Conservation (phyloP, 352 stramenopile species). For the Pythium rhizo-oryzae region DNA sequence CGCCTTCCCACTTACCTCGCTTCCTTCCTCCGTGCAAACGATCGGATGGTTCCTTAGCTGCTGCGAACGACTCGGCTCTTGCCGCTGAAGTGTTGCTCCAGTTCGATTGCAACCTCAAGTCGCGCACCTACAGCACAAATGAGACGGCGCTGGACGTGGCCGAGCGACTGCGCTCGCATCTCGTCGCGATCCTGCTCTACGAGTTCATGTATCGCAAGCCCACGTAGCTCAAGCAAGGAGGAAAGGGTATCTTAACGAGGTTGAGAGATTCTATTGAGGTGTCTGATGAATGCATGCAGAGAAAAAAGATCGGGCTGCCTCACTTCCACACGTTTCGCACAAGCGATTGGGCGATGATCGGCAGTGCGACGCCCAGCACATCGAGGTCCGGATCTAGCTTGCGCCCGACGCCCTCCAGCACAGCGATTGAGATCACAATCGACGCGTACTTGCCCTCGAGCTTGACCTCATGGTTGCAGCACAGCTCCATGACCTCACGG, state of each 20-base stretch:
- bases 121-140: slow-evolving; percentile 61
- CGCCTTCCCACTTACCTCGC: background rate
- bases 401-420: slow-evolving; percentile 92
- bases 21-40: background rate
- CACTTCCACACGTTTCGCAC: slow-evolving; percentile 68
- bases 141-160: slow-evolving; percentile 82
- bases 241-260: background rate
- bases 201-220: slow-evolving; percentile 64
- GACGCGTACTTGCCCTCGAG: slow-evolving; percentile 95
- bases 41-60: slow-evolving; percentile 36
- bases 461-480: slow-evolving; percentile 92
- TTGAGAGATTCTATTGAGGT: slow-evolving; percentile 2
- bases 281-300: background rate
- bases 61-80: slow-evolving; percentile 64
- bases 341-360: slow-evolving; percentile 93
- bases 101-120: slow-evolving; percentile 63
- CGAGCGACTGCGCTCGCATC: slow-evolving; percentile 67
- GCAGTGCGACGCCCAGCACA: slow-evolving; percentile 87
- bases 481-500: slow-evolving; percentile 88
- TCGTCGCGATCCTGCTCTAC: slow-evolving; percentile 77
- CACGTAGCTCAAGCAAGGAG: background rate
- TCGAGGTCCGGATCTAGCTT: slow-evolving; percentile 92
- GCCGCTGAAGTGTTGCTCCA: slow-evolving; percentile 70
- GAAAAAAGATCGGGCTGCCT: background rate
- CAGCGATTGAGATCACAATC: slow-evolving; percentile 93